Percentiles rank a stretch among this genome's conserved stretches.
Evolutionary conservation across 1,284 basidiomycete species (phyloP).

Genomic region (Ceraceosorus guamensis): DNA sequence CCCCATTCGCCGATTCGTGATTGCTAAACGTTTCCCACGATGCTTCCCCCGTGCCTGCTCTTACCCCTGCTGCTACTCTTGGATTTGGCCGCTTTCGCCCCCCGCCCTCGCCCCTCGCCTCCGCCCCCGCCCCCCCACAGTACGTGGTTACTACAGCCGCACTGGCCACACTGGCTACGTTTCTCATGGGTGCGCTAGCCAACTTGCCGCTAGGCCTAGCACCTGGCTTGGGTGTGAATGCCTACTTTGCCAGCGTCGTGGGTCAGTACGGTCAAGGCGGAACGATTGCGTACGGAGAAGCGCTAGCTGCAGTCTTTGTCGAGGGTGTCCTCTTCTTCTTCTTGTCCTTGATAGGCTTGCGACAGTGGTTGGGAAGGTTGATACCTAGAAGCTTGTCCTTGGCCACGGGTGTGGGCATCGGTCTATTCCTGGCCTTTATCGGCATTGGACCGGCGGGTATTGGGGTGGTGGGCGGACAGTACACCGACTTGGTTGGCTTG

Average conservation of each 20-base stretch:
- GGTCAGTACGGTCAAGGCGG: slow-evolving; percentile 75
- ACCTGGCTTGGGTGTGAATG: slow-evolving; percentile 59
- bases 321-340: slow-evolving; percentile 73
- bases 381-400: slow-evolving; percentile 80
- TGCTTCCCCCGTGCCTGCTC: no score
- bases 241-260: slow-evolving; percentile 82
- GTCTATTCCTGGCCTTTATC: slow-evolving; percentile 60
- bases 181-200: slow-evolving; percentile 73
- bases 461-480: slow-evolving; percentile 68
- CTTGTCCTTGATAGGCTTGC: slow-evolving; percentile 72
- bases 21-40: no score
- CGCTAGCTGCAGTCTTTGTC: slow-evolving; percentile 69
- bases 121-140: neutral
- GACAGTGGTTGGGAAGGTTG: slow-evolving; percentile 80
- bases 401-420: slow-evolving; percentile 77
- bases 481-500: slow-evolving; percentile 66
- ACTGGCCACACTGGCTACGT: slow-evolving; percentile 65
- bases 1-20: no score
- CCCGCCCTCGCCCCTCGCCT: no score
- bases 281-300: slow-evolving; percentile 68
- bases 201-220: slow-evolving; percentile 70
- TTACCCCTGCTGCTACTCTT: slow-evolving; percentile 9
- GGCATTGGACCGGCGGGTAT: slow-evolving; percentile 62
- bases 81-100: no score
- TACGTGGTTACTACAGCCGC: slow-evolving; percentile 61